These are phyloP conservation scores for Boletus rufocinnamomeus DNA, from an alignment of 768 basidiomycete species.

Conservation along the genomic window DNA sequence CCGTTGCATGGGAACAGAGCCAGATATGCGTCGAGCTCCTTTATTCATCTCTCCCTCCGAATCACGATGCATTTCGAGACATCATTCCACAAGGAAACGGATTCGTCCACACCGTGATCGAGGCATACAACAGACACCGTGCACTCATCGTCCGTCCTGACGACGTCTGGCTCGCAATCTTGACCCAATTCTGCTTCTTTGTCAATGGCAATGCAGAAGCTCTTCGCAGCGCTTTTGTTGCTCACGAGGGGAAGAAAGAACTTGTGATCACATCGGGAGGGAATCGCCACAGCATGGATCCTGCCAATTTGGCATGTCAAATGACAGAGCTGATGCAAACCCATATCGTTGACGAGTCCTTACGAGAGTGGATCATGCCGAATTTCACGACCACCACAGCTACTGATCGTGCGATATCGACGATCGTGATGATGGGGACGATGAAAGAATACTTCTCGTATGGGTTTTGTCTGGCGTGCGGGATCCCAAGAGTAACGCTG, in stretches of 20 bases:
- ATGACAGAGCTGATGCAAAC: not conserved
- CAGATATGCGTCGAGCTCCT: not conserved
- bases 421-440: not conserved
- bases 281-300: constrained; percentile 27
- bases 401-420: not conserved
- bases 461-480: no score
- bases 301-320: constrained; percentile 23
- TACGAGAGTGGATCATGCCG: not conserved
- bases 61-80: not conserved
- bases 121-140: no score
- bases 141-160: no score
- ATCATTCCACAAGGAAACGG: constrained; percentile 28
- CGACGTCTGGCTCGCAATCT: no score
- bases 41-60: not conserved
- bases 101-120: no score
- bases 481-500: no score
- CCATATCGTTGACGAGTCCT: not conserved
- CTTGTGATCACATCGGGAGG: constrained; percentile 18
- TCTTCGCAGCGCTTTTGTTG: no score
- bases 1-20: not conserved
- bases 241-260: constrained; percentile 21
- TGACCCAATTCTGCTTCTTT: no score
- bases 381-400: not conserved
- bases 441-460: no score
- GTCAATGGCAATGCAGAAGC: no score